Conservation (phyloP, 2,329 filamentous ascomycete genomes). For the Aspergillus luchuensis region DNA sequence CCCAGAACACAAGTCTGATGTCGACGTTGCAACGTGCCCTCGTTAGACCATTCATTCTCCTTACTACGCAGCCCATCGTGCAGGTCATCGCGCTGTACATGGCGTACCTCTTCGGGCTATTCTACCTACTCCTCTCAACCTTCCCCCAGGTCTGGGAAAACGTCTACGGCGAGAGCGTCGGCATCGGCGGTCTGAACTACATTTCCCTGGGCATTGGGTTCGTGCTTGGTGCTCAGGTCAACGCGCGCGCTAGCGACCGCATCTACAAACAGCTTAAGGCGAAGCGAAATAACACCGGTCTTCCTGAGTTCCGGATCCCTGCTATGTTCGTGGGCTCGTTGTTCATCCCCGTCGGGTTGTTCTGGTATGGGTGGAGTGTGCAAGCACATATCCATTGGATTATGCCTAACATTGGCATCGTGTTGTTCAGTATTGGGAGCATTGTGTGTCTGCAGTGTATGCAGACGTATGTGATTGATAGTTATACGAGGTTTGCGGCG, state of each 20-base stretch:
- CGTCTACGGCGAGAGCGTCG: conserved; percentile 56
- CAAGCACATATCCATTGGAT: conserved; percentile 52
- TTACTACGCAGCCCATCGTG: conserved; percentile 62
- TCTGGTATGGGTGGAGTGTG: conserved; percentile 61
- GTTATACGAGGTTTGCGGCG: conserved; percentile 32
- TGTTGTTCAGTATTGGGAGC: conserved; percentile 48
- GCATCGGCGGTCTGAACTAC: conserved; percentile 64
- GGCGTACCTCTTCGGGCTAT: conserved; percentile 59
- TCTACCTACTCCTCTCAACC: conserved; percentile 38
- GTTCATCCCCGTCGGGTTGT: conserved; percentile 54
- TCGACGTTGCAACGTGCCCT: conserved; percentile 38
- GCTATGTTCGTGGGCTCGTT: conserved; percentile 57
- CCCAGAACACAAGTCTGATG: neutral
- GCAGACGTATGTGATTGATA: conserved; percentile 40
- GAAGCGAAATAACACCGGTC: conserved; percentile 40
- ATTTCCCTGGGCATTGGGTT: conserved; percentile 64
- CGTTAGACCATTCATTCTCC: conserved; percentile 58
- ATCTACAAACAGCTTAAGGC: conserved; percentile 51
- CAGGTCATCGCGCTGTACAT: conserved; percentile 57
- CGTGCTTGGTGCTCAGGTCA: conserved; percentile 54
- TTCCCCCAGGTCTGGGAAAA: conserved; percentile 59
- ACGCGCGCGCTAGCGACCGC: conserved; percentile 50
- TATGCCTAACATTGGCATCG: conserved; percentile 54
- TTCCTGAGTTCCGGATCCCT: conserved; percentile 64
- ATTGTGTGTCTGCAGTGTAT: conserved; percentile 39